Base-by-base conservation (phyloP, 352 stramenopile genomes). In the Phytophthora litchii region DNA sequence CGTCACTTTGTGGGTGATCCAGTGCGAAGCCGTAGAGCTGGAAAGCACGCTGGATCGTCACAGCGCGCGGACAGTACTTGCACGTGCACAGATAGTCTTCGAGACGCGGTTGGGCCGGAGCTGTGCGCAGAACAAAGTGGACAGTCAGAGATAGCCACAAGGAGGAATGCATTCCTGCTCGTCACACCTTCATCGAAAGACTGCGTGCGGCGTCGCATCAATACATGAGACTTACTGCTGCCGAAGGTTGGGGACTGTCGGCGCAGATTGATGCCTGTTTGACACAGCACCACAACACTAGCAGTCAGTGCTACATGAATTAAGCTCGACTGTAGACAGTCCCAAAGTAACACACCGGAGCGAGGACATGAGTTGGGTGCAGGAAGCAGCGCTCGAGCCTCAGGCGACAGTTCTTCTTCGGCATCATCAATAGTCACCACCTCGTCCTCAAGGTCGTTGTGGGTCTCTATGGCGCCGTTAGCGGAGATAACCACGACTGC, bases 21-120 rank as follows among this genome's bases (percentile, higher is more conserved):
- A 78, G 47, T 32, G 73, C 45, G 21, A 79, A 72, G 42, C 69
- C 57, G 21, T 77, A 77, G 27, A 79, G 60, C 34, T 76, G 55
- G 43, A 87, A 80, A 1, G 62, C 70, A 38, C 64, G 48, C n/a
- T 87, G 63, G 49, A 87, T 80, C 10, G 51, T 67, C 49, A 78
- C 34, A 4, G 75, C 74, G 14, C 75, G 75, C 14, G 83, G 80
- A 50, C 83, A 92, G 40, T 74, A 63, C 37, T 86, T 78, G 54
- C 83, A 92, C 25, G 61, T 58, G 53, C 83, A 92, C 37, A 90
- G 48, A 46, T 92, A 90, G 51, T 87, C 72, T 16, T 76, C 64
- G 5, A 85, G 62, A 34, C 57, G 46, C 4, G 45, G 49, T 21
- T 56, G 62, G 4, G 38, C 11, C 4, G 40, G 20, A 46, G 12